These are phyloP conservation scores for Gentiana straminea DNA, from an alignment of 257 asterid genomes.

Conservation along the genomic window DNA sequence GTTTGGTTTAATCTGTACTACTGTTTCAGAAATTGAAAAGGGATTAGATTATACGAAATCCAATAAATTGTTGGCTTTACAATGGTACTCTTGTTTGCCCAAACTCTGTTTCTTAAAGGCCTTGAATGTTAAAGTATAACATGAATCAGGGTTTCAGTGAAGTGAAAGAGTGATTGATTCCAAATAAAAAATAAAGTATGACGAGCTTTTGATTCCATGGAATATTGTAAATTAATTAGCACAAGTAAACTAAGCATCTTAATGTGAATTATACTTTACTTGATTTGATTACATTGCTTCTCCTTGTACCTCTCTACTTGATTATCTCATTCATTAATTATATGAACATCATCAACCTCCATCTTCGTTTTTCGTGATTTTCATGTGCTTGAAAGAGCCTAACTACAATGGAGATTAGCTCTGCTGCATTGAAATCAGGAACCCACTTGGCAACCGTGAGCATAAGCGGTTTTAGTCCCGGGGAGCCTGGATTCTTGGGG, in stretches of 20 bases:
- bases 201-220: too few relatives aligned
- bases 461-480: constrained; percentile 24
- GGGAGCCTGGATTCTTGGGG: constrained; percentile 52
- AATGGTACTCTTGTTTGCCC: too few relatives aligned
- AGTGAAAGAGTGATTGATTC: too few relatives aligned
- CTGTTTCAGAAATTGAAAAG: too few relatives aligned
- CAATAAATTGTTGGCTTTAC: too few relatives aligned
- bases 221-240: not conserved
- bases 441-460: constrained; percentile 26
- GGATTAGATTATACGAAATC: too few relatives aligned
- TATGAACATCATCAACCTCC: not conserved
- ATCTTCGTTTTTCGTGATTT: constrained; percentile 11
- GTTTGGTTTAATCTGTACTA: too few relatives aligned
- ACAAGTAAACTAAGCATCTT: constrained; percentile 16
- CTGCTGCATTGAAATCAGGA: constrained; percentile 38
- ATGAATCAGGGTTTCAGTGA: too few relatives aligned
- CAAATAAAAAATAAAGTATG: too few relatives aligned
- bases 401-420: constrained; percentile 48
- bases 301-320: constrained; percentile 21
- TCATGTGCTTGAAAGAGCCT: constrained; percentile 3
- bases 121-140: too few relatives aligned
- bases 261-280: constrained; percentile 63
- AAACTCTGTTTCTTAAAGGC: too few relatives aligned
- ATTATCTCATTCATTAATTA: constrained; percentile 1
- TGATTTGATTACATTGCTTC: constrained; percentile 41